Conservation (phyloP, 2,329 filamentous ascomycete species). For the Catunica adiposa region DNA sequence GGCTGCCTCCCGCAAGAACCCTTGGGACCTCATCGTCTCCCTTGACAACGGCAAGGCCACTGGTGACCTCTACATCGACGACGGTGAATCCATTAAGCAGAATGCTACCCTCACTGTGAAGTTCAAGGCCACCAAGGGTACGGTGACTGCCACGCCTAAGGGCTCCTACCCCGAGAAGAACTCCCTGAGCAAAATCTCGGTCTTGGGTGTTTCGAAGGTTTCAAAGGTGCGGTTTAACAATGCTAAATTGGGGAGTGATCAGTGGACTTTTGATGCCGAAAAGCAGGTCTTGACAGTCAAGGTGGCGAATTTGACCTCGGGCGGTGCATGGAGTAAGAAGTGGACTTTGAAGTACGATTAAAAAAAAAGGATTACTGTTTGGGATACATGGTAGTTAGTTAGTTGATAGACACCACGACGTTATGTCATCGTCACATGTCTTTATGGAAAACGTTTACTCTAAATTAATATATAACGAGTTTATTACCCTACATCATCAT, state of each 20-base stretch:
- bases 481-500: not conserved
- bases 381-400: no score
- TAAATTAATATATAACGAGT: no score
- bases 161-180: conserved; percentile 42
- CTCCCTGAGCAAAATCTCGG: conserved; percentile 42
- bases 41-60: conserved; percentile 46
- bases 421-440: no score
- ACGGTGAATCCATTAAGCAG: conserved; percentile 53
- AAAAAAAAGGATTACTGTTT: not conserved
- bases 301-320: conserved; percentile 30
- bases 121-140: conserved; percentile 27
- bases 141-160: conserved; percentile 29
- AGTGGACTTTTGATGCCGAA: conserved; percentile 31
- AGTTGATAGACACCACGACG: no score
- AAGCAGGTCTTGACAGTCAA: conserved; percentile 34
- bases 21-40: conserved; percentile 57
- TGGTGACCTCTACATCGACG: conserved; percentile 60
- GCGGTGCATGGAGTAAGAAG: conserved; percentile 39
- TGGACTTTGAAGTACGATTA: conserved; percentile 25
- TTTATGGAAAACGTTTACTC: no score
- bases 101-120: conserved; percentile 35
- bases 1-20: conserved; percentile 41
- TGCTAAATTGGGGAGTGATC: conserved; percentile 22
- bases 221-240: conserved; percentile 37
- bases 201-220: conserved; percentile 37